phyloP scores from a whole-genome alignment of 305 asterid genomes.

The Fraxinus dipetala region DNA sequence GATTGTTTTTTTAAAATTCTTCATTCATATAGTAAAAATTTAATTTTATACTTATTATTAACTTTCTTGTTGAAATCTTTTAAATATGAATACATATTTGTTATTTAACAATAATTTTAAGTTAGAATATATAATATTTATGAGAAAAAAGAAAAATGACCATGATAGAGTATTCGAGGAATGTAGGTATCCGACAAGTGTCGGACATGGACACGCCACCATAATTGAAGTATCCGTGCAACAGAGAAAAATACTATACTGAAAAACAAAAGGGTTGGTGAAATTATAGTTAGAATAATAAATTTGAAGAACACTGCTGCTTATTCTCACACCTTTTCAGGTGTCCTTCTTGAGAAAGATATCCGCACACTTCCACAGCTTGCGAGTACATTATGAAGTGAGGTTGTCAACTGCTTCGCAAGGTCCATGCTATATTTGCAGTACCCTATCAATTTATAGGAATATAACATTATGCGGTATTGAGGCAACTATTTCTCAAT shows the following conservation, averaged over 20 bases:
- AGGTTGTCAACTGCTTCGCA: conserved; percentile 65
- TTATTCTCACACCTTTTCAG: conserved; percentile 56
- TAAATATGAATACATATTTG: too few relatives aligned
- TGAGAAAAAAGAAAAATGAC: background rate
- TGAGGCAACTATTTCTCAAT: conserved; percentile 10
- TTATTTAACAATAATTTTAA: too few relatives aligned
- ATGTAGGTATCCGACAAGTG: background rate
- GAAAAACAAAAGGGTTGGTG: background rate
- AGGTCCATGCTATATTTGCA: conserved; percentile 87
- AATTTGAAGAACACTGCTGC: conserved; percentile 14
- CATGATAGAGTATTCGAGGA: background rate
- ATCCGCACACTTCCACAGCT: conserved; percentile 92
- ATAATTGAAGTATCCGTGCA: background rate
- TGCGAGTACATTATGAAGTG: conserved; percentile 72
- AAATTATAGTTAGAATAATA: background rate
- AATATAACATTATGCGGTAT: conserved; percentile 14
- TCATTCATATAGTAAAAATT: background rate
- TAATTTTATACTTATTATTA: background rate
- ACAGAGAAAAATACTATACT: background rate
- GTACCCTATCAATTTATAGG: conserved; percentile 53
- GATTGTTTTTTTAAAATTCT: background rate
- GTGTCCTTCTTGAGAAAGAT: conserved; percentile 96
- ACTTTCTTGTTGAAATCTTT: too few relatives aligned
- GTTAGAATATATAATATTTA: too few relatives aligned
- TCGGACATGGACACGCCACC: background rate